phyloP scores from a whole-genome alignment of 169 alveolate species.

The Babesia gibsoni region DNA sequence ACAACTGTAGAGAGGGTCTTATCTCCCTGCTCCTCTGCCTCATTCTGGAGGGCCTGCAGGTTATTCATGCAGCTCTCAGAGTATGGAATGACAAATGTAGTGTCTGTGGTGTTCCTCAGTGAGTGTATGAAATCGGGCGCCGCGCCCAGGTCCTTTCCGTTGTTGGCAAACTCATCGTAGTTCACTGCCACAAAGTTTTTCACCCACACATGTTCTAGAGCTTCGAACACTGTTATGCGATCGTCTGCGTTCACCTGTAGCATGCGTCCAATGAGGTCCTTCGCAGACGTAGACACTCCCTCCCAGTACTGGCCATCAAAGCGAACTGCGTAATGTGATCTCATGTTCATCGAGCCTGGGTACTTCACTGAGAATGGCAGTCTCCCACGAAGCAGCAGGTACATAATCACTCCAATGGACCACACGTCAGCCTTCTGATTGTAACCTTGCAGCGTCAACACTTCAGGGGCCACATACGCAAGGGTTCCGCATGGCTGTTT shows the following conservation, averaged over 20 bases:
- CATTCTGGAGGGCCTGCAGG: slow-evolving; percentile 39
- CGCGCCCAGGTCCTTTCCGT: slow-evolving; percentile 1
- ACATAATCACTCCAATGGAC: slow-evolving; percentile 91
- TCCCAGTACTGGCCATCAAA: slow-evolving; percentile 82
- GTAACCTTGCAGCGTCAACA: slow-evolving; percentile 84
- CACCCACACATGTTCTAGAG: slow-evolving; percentile 84
- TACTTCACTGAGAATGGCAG: slow-evolving; percentile 85
- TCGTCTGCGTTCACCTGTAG: slow-evolving; percentile 70
- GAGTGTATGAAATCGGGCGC: slow-evolving; percentile 28
- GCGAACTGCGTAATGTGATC: slow-evolving; percentile 55
- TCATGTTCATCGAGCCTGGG: slow-evolving; percentile 53
- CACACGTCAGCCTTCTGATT: slow-evolving; percentile 87
- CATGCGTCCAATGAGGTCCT: slow-evolving; percentile 69
- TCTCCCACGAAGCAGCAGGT: slow-evolving; percentile 82
- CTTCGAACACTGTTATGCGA: slow-evolving; percentile 79
- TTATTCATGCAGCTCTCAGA: slow-evolving; percentile 43
- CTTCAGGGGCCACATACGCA: slow-evolving; percentile 91
- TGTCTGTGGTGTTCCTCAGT: slow-evolving; percentile 49
- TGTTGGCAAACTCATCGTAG: slow-evolving; percentile 63
- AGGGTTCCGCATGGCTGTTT: slow-evolving; percentile 90
- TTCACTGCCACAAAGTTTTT: slow-evolving; percentile 82
- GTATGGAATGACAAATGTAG: slow-evolving; percentile 62
- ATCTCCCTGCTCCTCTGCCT: slow-evolving; percentile 4
- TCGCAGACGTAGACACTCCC: slow-evolving; percentile 75
- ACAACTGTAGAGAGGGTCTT: background rate